Evolutionary conservation across 1,284 basidiomycete species (phyloP).

Genomic region (Trametes sp.): DNA sequence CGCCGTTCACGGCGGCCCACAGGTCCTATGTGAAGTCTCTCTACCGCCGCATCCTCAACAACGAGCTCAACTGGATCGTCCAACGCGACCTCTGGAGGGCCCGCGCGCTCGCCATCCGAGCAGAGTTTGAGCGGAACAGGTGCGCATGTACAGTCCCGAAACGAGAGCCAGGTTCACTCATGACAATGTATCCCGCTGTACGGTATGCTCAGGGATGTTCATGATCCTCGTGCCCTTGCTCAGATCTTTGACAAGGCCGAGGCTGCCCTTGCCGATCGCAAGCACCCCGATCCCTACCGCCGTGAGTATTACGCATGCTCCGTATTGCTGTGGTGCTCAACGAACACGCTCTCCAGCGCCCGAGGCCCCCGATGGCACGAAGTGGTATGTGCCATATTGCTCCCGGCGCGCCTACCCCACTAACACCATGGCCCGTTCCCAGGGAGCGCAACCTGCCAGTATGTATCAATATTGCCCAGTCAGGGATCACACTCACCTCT

Average conservation of each 20-base stretch:
- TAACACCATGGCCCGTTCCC: constrained; percentile 24
- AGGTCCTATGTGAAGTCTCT: constrained; percentile 90
- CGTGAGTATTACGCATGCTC: constrained; percentile 58
- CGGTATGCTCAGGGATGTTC: constrained; percentile 69
- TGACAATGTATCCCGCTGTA: not conserved
- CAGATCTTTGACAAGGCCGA: constrained; percentile 86
- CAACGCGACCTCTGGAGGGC: constrained; percentile 86
- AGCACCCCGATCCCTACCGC: constrained; percentile 93
- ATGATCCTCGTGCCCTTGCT: constrained; percentile 87
- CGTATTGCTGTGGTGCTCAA: constrained; percentile 9
- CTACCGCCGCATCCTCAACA: constrained; percentile 87
- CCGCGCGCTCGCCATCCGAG: constrained; percentile 85
- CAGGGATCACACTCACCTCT: constrained; percentile 8
- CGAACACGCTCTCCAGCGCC: constrained; percentile 59
- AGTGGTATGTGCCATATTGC: constrained; percentile 69
- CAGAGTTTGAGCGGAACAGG: constrained; percentile 93
- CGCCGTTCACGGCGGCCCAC: constrained; percentile 81
- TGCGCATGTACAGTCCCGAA: constrained; percentile 47
- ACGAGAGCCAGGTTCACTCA: not conserved
- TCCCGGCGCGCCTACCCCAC: constrained; percentile 3
- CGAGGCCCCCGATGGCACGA: constrained; percentile 83
- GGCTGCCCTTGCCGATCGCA: constrained; percentile 68
- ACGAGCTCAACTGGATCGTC: constrained; percentile 90
- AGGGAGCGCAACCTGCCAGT: constrained; percentile 83
- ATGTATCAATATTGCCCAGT: constrained; percentile 39